Evolutionary conservation across 345 rosid species (phyloP), one percentile per base, ranked within the genome.

Genomic region (Eucalyptus victrix): DNA sequence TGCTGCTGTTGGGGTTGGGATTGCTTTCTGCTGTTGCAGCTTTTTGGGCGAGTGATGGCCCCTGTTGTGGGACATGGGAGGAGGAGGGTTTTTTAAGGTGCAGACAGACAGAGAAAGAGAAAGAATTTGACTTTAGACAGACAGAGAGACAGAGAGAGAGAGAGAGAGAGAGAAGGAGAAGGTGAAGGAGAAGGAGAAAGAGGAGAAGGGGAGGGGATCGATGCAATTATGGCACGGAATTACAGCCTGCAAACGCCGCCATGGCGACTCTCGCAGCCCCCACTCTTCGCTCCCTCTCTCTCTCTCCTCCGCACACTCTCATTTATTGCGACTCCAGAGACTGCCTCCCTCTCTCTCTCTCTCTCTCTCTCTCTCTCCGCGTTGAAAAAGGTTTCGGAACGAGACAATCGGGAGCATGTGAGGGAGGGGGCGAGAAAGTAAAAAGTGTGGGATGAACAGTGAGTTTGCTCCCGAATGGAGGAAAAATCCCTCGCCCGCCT

Each of bases 1-100:
- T 44, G 86, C 85, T 89, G 90, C 13, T 89, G 91, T 62, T 90
- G 94, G 83, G 60, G 47, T 40, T 40, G 85, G 85, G 85, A 76
- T 44, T 21, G 85, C 85, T 76, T 76, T 76, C 42, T 76, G 85
- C 2, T 40, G 85, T 76, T 76, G 85, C 85, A 76, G 85, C 85
- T 76, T 76, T 76, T 76, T 76, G 85, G 85, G 85, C 45, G 85
- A 76, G 85, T 21, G 85, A 76, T 40, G 85, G 85, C 47, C 45
- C 83, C 83, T 76, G 28, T 76, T 76, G 83, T 76, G 83, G 83
- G 83, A 76, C 81, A 76, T 76, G 85, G 47, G 85, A 42, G 44
- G 44, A 40, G 58, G 45, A 37, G 47, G 28, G 9, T 40, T 40
- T 76, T 76, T 76, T 40, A 76, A 72, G 81, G 81, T 72, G 65